Percentiles rank a stretch among this genome's conserved stretches.
These are phyloP conservation scores for Scopulariopsis brevicaulis DNA, from an alignment of 2,329 filamentous ascomycete genomes.

Conservation along the genomic window DNA sequence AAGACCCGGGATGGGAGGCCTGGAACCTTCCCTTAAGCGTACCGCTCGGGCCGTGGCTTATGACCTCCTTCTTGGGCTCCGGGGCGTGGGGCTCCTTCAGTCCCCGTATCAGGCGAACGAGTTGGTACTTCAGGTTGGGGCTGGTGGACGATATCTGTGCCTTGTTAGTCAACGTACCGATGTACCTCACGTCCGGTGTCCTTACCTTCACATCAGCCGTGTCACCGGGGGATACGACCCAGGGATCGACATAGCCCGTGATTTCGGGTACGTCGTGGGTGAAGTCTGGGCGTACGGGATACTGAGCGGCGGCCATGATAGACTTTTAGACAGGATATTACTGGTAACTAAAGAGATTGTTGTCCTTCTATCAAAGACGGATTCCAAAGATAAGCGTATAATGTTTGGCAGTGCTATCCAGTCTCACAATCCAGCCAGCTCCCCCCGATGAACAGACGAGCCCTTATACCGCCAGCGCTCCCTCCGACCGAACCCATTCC, in stretches of 20 bases:
- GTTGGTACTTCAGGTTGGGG: slow-evolving; percentile 5
- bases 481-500: too few species aligned
- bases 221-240: slow-evolving; percentile 11
- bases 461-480: too few species aligned
- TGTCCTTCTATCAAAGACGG: too few species aligned
- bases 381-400: too few species aligned
- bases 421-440: too few species aligned
- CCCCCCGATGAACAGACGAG: too few species aligned
- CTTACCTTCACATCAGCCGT: slow-evolving; percentile 10
- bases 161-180: background rate
- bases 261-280: slow-evolving; percentile 5
- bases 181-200: too few species aligned
- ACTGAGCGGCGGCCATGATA: too few species aligned
- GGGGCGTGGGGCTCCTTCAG: background rate
- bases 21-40: background rate
- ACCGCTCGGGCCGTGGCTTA: background rate
- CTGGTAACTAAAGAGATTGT: too few species aligned
- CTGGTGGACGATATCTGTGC: slow-evolving; percentile 7
- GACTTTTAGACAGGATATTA: too few species aligned
- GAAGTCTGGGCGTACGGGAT: too few species aligned
- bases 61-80: background rate
- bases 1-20: background rate
- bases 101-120: slow-evolving; percentile 7
- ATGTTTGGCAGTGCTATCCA: too few species aligned
- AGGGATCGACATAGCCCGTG: slow-evolving; percentile 11